Conservation (phyloP, 208 protist genomes). For the Crithidia acanthocephali region DNA sequence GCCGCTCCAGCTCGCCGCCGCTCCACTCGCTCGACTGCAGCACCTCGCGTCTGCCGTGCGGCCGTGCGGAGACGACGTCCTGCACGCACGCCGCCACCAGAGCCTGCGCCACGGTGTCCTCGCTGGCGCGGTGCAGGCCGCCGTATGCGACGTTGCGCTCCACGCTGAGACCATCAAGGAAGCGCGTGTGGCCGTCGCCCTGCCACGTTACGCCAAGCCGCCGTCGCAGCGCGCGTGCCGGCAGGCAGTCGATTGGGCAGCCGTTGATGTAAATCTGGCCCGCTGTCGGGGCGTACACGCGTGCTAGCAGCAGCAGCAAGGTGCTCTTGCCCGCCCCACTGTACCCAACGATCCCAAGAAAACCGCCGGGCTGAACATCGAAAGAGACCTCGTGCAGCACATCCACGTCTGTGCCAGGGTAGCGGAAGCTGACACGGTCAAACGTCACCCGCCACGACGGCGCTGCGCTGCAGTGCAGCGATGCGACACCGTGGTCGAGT, state of each 20-base stretch:
- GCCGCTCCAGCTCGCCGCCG: slow-evolving; percentile 70
- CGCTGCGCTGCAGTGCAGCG: neutral
- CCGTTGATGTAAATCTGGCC: slow-evolving; percentile 70
- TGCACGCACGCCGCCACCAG: slow-evolving; percentile 36
- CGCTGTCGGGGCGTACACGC: slow-evolving; percentile 52
- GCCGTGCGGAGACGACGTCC: slow-evolving; percentile 46
- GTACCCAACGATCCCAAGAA: slow-evolving; percentile 70
- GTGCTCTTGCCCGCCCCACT: slow-evolving; percentile 84
- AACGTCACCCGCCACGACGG: slow-evolving; percentile 64
- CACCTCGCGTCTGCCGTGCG: slow-evolving; percentile 33
- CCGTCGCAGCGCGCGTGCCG: slow-evolving; percentile 56
- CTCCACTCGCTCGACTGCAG: slow-evolving; percentile 50
- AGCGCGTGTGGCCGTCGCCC: slow-evolving; percentile 40
- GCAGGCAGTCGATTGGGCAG: slow-evolving; percentile 45
- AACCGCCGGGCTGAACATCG: slow-evolving; percentile 40
- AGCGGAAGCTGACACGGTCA: slow-evolving; percentile 67
- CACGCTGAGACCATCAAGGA: slow-evolving; percentile 58
- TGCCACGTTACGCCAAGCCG: slow-evolving; percentile 74
- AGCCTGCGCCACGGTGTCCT: slow-evolving; percentile 30
- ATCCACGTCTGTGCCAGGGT: slow-evolving; percentile 42
- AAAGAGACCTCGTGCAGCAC: slow-evolving; percentile 66
- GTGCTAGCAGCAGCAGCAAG: slow-evolving; percentile 58
- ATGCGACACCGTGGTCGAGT: slow-evolving; percentile 6
- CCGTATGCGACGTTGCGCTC: slow-evolving; percentile 69
- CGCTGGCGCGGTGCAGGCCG: slow-evolving; percentile 36